These are phyloP conservation scores for Lipomyces mesembrius DNA, from an alignment of 805 yeast species.

Conservation along the genomic window DNA sequence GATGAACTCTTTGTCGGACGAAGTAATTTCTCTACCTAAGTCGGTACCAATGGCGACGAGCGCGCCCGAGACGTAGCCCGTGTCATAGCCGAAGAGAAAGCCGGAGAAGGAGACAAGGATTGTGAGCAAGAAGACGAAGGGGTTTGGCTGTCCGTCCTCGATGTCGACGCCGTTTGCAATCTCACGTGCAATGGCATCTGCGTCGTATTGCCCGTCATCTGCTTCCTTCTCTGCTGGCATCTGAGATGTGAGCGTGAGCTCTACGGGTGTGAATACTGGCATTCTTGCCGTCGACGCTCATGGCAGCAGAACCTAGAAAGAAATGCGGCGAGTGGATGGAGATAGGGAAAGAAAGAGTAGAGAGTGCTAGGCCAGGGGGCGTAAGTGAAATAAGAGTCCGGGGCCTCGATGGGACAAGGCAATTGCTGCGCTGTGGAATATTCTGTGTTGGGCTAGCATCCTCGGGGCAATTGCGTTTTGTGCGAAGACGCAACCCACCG, in stretches of 20 bases:
- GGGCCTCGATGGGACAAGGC: background rate
- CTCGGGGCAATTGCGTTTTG: too few species aligned
- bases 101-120: slow-evolving; percentile 81
- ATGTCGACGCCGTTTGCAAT: slow-evolving; percentile 32
- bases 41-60: slow-evolving; percentile 83
- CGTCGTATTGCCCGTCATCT: slow-evolving; percentile 7
- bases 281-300: background rate
- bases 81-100: slow-evolving; percentile 96
- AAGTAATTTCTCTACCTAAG: slow-evolving; percentile 61
- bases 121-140: slow-evolving; percentile 39
- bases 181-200: slow-evolving; percentile 15
- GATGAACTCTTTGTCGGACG: slow-evolving; percentile 84
- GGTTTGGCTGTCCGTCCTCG: slow-evolving; percentile 35
- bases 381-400: background rate
- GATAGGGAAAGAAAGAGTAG: background rate
- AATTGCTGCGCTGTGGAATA: too few species aligned
- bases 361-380: background rate
- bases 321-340: background rate
- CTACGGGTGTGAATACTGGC: background rate
- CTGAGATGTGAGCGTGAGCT: background rate
- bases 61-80: slow-evolving; percentile 95
- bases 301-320: background rate
- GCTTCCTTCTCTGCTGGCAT: background rate
- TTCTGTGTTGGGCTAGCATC: too few species aligned
- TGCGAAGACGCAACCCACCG: too few species aligned